These are phyloP conservation scores for Neoboletus brunneissimus DNA, from an alignment of 768 basidiomycete genomes.

Conservation along the genomic window DNA sequence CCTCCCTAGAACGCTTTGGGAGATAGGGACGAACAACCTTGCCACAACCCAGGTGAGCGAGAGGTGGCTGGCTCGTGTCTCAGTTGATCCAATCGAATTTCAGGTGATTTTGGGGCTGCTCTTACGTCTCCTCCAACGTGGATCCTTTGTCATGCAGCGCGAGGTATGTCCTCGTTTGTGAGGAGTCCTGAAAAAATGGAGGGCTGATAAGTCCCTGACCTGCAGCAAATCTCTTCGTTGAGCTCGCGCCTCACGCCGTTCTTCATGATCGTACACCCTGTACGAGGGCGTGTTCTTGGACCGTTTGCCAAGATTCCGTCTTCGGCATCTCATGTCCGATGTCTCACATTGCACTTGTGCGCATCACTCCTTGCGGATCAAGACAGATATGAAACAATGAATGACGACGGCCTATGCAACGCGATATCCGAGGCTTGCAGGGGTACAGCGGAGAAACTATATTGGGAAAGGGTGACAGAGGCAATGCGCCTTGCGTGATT, in stretches of 20 bases:
- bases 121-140: conserved; percentile 57
- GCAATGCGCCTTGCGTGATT: conserved; percentile 26
- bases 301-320: conserved; percentile 71
- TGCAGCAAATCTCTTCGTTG: conserved; percentile 49
- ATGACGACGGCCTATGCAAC: conserved; percentile 17
- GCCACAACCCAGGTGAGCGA: conserved; percentile 56
- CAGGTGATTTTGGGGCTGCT: conserved; percentile 62
- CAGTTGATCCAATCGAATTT: conserved; percentile 6
- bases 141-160: conserved; percentile 40
- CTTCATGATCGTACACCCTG: conserved; percentile 75
- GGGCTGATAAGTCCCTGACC: conserved; percentile 9
- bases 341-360: conserved; percentile 65
- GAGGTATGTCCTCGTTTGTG: conserved; percentile 39
- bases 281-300: conserved; percentile 67
- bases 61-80: not conserved
- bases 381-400: conserved; percentile 1
- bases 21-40: conserved; percentile 60
- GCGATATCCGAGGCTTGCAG: conserved; percentile 29
- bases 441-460: conserved; percentile 27
- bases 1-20: conserved; percentile 84
- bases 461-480: conserved; percentile 34
- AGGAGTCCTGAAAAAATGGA: not conserved
- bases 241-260: conserved; percentile 69
- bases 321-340: conserved; percentile 39
- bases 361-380: conserved; percentile 30